These are phyloP conservation scores for Coniochaeta sp. DNA, from an alignment of 2,329 filamentous ascomycete genomes.

Conservation along the genomic window DNA sequence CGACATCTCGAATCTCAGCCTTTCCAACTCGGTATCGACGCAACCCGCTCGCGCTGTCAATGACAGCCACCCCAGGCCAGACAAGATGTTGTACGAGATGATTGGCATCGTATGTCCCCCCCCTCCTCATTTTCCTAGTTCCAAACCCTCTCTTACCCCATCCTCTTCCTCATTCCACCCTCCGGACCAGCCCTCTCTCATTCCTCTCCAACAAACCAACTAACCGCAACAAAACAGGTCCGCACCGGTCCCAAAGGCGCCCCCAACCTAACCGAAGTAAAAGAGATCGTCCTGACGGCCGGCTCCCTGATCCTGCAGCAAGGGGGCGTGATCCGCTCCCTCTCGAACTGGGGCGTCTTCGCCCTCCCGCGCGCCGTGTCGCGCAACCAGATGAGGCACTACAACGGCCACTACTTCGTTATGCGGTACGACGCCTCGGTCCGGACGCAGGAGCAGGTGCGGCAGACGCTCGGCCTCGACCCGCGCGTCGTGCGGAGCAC, in stretches of 20 bases:
- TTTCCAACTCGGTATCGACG: neutral
- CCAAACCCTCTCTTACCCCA: neutral
- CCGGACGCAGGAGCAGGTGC: constrained; percentile 65
- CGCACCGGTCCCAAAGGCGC: constrained; percentile 55
- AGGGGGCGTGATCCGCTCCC: constrained; percentile 83
- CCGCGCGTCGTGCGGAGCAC: constrained; percentile 83
- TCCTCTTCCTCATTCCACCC: neutral
- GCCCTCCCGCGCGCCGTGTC: constrained; percentile 72
- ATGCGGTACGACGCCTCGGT: constrained; percentile 87
- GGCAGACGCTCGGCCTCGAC: constrained; percentile 72
- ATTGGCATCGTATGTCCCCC: constrained; percentile 78
- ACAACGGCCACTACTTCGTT: constrained; percentile 90
- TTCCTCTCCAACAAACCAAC: constrained; percentile 2
- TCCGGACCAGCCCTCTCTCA: constrained; percentile 6
- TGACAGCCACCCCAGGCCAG: constrained; percentile 5
- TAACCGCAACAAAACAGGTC: constrained; percentile 50
- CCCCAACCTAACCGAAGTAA: constrained; percentile 74
- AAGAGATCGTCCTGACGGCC: constrained; percentile 88
- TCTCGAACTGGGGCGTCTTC: constrained; percentile 94
- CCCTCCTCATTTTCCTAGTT: too few relatives aligned
- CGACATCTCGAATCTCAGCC: neutral
- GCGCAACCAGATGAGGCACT: constrained; percentile 76
- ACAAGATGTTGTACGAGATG: constrained; percentile 89
- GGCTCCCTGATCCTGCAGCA: constrained; percentile 75
- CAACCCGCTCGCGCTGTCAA: neutral